Evolutionary conservation across 2,329 filamentous ascomycete genomes (phyloP).

Genomic region (Fusarium tricinctum): DNA sequence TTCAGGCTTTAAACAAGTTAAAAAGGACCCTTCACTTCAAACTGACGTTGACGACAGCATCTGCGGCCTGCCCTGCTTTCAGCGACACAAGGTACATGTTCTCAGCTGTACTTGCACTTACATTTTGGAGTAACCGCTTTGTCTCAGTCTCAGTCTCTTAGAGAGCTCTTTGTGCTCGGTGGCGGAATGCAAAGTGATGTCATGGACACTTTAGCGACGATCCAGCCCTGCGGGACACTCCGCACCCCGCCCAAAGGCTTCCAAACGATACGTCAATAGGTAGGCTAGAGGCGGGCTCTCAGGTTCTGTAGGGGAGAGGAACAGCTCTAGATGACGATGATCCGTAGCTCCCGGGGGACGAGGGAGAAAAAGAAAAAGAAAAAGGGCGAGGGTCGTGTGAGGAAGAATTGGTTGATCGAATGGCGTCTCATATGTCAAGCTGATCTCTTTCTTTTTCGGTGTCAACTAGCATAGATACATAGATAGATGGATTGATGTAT

Average conservation of each 20-base stretch:
- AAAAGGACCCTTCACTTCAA: slow-evolving; percentile 16
- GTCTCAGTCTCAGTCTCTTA: slow-evolving; percentile 13
- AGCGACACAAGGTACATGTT: slow-evolving; percentile 21
- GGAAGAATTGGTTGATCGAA: slow-evolving; percentile 14
- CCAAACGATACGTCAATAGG: slow-evolving; percentile 29
- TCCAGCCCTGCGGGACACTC: slow-evolving; percentile 40
- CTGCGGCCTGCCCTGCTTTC: slow-evolving; percentile 43
- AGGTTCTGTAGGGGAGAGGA: neutral
- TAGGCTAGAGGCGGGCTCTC: neutral
- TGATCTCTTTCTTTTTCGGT: neutral
- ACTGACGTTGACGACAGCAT: slow-evolving; percentile 47
- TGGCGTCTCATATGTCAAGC: slow-evolving; percentile 3
- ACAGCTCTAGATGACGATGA: slow-evolving; percentile 15
- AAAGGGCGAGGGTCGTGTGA: slow-evolving; percentile 4
- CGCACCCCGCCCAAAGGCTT: slow-evolving; percentile 28
- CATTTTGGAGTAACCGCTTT: slow-evolving; percentile 26
- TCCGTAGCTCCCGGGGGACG: slow-evolving; percentile 33
- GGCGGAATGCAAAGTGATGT: slow-evolving; percentile 56
- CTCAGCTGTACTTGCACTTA: slow-evolving; percentile 30
- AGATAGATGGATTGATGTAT: slow-evolving; percentile 8
- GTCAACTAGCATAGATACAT: too few species aligned
- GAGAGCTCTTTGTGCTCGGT: slow-evolving; percentile 29
- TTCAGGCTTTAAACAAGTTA: slow-evolving; percentile 44
- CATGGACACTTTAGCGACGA: slow-evolving; percentile 44
- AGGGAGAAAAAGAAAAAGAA: too few species aligned